These are phyloP conservation scores for Albizia julibrissin DNA, from an alignment of 306 rosid species.

Conservation along the genomic window DNA sequence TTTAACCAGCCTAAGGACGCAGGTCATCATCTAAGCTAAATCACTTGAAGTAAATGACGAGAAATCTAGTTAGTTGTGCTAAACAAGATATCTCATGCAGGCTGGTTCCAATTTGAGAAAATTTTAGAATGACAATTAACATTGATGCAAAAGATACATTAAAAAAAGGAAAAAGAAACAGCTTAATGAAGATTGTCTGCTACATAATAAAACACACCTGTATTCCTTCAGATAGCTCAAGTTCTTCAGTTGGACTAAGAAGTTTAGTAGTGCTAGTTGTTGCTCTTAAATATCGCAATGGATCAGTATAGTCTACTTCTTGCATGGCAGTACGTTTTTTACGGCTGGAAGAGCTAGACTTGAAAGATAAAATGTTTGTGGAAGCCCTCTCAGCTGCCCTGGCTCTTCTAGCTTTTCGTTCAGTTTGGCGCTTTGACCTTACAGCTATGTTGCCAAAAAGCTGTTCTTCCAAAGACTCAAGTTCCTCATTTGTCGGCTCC, in stretches of 20 bases:
- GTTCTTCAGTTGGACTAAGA: slow-evolving; percentile 78
- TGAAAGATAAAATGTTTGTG: slow-evolving; percentile 62
- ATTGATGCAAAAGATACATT: slow-evolving; percentile 2
- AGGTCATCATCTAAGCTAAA: neutral
- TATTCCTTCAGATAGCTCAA: slow-evolving; percentile 83
- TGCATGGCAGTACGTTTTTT: slow-evolving; percentile 70
- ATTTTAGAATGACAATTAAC: neutral
- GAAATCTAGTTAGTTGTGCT: neutral
- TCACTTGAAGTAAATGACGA: neutral
- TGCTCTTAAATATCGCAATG: slow-evolving; percentile 79
- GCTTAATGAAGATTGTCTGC: slow-evolving; percentile 17
- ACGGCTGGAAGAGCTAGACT: slow-evolving; percentile 60
- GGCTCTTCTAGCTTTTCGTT: slow-evolving; percentile 81
- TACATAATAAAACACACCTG: slow-evolving; percentile 60
- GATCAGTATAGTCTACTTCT: slow-evolving; percentile 84
- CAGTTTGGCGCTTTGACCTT: slow-evolving; percentile 80
- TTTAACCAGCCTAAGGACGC: neutral
- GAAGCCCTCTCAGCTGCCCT: slow-evolving; percentile 84
- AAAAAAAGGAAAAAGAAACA: neutral
- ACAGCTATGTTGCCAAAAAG: slow-evolving; percentile 58
- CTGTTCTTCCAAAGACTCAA: slow-evolving; percentile 54
- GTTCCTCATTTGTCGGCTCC: slow-evolving; percentile 66
- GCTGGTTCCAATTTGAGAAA: neutral
- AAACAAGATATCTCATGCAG: neutral
- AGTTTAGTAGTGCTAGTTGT: slow-evolving; percentile 68